These are phyloP conservation scores for Onygenales sp. DNA, from an alignment of 2,329 filamentous ascomycete species.

Conservation along the genomic window DNA sequence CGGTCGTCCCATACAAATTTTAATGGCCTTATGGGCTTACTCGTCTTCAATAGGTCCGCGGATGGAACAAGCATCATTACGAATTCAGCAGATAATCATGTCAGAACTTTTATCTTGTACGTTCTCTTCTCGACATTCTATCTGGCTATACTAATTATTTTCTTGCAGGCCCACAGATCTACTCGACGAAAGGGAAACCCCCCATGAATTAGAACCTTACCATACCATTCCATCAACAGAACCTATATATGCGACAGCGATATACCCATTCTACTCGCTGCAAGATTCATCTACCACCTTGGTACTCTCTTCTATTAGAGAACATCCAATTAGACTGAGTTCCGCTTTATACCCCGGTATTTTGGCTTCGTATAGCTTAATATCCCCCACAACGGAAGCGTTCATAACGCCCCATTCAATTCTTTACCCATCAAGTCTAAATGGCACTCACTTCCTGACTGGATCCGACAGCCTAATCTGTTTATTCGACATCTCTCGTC, in stretches of 20 bases:
- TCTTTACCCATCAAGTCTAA: constrained; percentile 36
- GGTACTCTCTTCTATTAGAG: constrained; percentile 42
- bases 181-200: constrained; percentile 28
- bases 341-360: constrained; percentile 43
- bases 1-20: not conserved
- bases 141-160: not conserved
- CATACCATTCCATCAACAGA: constrained; percentile 37
- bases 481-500: constrained; percentile 45
- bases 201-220: constrained; percentile 36
- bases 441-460: constrained; percentile 46
- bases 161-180: constrained; percentile 37
- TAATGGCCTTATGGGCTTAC: not conserved
- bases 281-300: constrained; percentile 40
- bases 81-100: constrained; percentile 40
- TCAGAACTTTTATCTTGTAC: constrained; percentile 47
- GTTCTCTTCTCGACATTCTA: constrained; percentile 7
- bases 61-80: constrained; percentile 52
- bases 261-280: constrained; percentile 47
- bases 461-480: constrained; percentile 46
- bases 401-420: constrained; percentile 48
- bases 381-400: constrained; percentile 47
- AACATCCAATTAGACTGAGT: constrained; percentile 47
- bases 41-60: constrained; percentile 30
- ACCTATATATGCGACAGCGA: constrained; percentile 44
- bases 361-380: constrained; percentile 45